Conservation (phyloP, 352 stramenopile genomes). For the Blastocystis hominis region DNA sequence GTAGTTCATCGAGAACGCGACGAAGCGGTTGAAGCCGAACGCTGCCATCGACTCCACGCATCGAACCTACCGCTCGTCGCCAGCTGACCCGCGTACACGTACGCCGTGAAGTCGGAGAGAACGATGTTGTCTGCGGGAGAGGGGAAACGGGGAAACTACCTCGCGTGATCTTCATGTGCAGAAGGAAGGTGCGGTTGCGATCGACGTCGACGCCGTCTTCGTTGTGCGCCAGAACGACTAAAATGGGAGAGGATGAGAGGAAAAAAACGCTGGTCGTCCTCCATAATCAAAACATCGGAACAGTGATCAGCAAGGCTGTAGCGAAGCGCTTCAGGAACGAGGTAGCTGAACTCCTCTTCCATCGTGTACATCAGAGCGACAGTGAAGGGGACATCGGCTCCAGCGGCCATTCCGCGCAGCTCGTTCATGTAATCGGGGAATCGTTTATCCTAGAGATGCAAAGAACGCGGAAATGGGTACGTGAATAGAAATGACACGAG, state of each 20-base stretch:
- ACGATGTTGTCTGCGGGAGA: not conserved
- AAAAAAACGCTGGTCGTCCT: conserved; percentile 7
- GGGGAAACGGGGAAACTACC: not conserved
- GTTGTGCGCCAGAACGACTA: conserved; percentile 50
- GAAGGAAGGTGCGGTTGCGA: conserved; percentile 42
- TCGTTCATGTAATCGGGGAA: conserved; percentile 54
- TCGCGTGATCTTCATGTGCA: conserved; percentile 24
- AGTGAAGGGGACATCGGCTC: not conserved
- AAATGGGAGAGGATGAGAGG: not conserved
- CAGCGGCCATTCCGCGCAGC: conserved; percentile 40
- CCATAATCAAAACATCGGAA: conserved; percentile 40
- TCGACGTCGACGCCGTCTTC: conserved; percentile 53
- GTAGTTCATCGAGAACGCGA: conserved; percentile 56
- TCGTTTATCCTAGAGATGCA: not conserved
- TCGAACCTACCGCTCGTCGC: not conserved
- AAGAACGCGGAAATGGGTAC: not conserved
- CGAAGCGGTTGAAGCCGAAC: conserved; percentile 29
- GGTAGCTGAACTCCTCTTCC: conserved; percentile 55
- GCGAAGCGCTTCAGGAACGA: conserved; percentile 11
- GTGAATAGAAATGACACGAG: not conserved
- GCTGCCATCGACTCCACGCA: not conserved
- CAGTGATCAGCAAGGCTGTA: conserved; percentile 48
- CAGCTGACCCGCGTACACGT: conserved; percentile 37
- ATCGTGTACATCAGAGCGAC: conserved; percentile 48
- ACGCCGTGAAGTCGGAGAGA: conserved; percentile 8